Evolutionary conservation across 306 rosid genomes (phyloP), one percentile per base, ranked within the genome.

Genomic region (Mimosa pudica): DNA sequence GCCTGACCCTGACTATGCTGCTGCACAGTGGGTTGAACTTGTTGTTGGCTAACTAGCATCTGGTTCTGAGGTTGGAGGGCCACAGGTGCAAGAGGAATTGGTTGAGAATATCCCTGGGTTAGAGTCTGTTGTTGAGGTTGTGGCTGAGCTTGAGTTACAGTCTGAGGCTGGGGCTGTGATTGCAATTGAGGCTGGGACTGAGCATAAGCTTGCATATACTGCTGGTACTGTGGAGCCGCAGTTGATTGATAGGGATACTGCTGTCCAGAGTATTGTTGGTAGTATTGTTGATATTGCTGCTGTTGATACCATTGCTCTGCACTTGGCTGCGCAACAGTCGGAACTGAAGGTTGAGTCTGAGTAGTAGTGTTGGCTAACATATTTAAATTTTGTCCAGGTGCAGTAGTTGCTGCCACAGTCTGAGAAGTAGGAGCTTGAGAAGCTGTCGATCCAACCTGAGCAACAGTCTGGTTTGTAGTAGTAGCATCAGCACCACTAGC

Each of bases 291-390:
- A 87, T 92, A 92, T 71, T 89, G 97, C 79, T 92, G 97, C 75
- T 94, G 98, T 83, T 94, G 98, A 82, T 91, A 90, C 98, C 94
- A 96, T 81, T 93, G 98, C 66, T 93, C 99, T 58, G 94, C 73
- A 44, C 89, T 90, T 7, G 86, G 88, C 73, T 84, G 90, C 74
- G 62, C 89, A 76, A 45, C 89, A 76, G 87, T 79, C 81, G 91
- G 93, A 55, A 41, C 87, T 74, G 63, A 74, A 20, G 91, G 80
- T 86, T 87, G 94, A 47, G 91, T 70, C 83, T 92, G 97, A 76
- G 97, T 84, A 76, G 87, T 76, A 32, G 84, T 61, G 51, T 81
- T 85, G 74, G 89, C 71, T 60, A 71, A 86, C 89, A 88, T 90
- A 85, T 80, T 90, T 1, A 86, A 72, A 90, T 84, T 91, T 84